These are phyloP conservation scores for Plasmodium coatneyi DNA, from an alignment of 169 alveolate genomes.

Conservation along the genomic window DNA sequence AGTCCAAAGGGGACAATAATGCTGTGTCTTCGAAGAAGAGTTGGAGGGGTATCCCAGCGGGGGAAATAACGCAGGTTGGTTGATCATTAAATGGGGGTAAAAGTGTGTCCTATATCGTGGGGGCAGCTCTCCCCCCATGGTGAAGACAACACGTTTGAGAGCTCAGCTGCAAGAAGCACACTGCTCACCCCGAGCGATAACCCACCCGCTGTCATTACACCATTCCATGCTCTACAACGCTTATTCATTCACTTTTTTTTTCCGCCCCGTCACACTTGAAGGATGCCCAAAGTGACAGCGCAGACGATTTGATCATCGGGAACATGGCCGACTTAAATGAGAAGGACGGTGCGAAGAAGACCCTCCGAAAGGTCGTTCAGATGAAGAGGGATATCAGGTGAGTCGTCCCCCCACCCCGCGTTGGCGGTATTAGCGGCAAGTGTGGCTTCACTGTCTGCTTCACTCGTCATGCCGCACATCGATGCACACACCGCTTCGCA, in stretches of 20 bases:
- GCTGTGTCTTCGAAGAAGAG: neutral
- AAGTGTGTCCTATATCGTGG: neutral
- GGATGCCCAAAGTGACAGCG: constrained; percentile 4
- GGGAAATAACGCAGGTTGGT: neutral
- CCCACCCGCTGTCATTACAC: neutral
- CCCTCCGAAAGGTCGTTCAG: constrained; percentile 24
- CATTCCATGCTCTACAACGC: neutral
- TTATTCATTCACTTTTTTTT: neutral
- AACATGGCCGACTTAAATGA: constrained; percentile 26
- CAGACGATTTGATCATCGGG: constrained; percentile 50
- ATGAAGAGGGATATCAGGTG: constrained; percentile 26
- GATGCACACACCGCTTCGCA: neutral
- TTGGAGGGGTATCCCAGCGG: neutral
- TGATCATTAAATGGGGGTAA: neutral
- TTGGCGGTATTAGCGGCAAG: neutral
- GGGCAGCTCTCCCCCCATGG: neutral
- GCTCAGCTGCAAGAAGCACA: neutral
- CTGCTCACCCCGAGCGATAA: neutral
- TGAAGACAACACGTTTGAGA: neutral
- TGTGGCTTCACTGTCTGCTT: neutral
- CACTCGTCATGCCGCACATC: neutral
- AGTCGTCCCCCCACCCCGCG: neutral
- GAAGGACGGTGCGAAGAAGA: neutral
- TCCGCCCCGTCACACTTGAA: neutral
- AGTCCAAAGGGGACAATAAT: neutral